Conservation (phyloP, 176 grass and related monocot species). For the Areca catechu region DNA sequence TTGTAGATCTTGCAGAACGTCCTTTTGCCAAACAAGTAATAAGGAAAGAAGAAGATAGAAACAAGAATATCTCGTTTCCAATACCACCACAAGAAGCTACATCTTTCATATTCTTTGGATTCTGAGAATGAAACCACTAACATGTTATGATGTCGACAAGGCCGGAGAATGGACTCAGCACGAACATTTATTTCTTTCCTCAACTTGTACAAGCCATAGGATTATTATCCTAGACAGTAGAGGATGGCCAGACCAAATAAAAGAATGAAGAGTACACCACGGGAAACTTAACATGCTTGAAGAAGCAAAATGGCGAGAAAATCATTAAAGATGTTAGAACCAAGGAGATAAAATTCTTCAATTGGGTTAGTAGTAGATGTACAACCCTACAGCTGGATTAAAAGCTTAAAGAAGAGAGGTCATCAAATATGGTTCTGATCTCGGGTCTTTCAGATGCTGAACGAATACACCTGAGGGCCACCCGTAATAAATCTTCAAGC, state of each 20-base stretch:
- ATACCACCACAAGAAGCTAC: too few species aligned
- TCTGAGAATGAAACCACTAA: too few species aligned
- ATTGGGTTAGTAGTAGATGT: slow-evolving; percentile 46
- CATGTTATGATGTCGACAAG: too few species aligned
- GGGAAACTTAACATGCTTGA: slow-evolving; percentile 9
- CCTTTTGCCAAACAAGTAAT: too few species aligned
- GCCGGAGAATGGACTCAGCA: too few species aligned
- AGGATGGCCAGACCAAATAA: slow-evolving; percentile 26
- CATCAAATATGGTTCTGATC: slow-evolving; percentile 71
- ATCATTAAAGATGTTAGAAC: slow-evolving; percentile 35
- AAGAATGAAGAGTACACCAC: slow-evolving; percentile 32
- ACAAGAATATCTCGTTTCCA: too few species aligned
- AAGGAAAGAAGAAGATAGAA: too few species aligned
- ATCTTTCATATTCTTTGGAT: too few species aligned
- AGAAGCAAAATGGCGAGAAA: not conserved
- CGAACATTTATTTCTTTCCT: slow-evolving; percentile 32
- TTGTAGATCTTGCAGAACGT: too few species aligned
- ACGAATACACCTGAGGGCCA: slow-evolving; percentile 69
- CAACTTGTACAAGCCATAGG: slow-evolving; percentile 32
- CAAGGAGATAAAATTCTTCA: slow-evolving; percentile 8
- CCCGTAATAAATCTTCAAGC: slow-evolving; percentile 55
- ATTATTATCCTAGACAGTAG: slow-evolving; percentile 27
- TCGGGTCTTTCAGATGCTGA: slow-evolving; percentile 67
- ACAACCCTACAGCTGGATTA: slow-evolving; percentile 28
- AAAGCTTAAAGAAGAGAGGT: slow-evolving; percentile 41